Percentiles rank a stretch among this genome's conserved stretches.
Evolutionary conservation across 176 grass and related monocot species (phyloP).

Genomic region (Cymbopogon citratus): DNA sequence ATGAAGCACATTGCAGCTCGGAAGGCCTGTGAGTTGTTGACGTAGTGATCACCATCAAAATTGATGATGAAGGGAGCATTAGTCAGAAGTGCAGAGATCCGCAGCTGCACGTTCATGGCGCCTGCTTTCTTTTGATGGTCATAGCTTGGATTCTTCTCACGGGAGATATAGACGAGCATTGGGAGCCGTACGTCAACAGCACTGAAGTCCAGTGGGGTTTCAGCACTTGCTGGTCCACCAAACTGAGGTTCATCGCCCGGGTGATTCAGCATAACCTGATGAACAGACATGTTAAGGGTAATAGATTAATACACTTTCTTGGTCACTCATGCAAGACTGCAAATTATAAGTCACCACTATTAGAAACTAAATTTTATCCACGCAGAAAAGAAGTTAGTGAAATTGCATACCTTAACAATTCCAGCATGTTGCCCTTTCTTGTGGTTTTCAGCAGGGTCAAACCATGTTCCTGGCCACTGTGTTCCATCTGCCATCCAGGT

Average conservation of each 20-base stretch:
- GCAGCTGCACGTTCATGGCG: conserved; percentile 46
- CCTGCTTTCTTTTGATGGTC: conserved; percentile 55
- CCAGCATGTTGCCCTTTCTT: conserved; percentile 44
- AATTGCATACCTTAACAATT: conserved; percentile 29
- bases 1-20: conserved; percentile 53
- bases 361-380: neutral
- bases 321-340: neutral
- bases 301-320: conserved; percentile 7
- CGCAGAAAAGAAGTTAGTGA: neutral
- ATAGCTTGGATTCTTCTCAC: conserved; percentile 33
- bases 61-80: conserved; percentile 55
- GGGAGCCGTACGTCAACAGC: conserved; percentile 35
- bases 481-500: conserved; percentile 47
- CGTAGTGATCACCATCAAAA: conserved; percentile 48
- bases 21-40: conserved; percentile 50
- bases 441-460: conserved; percentile 38
- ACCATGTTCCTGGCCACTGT: conserved; percentile 51
- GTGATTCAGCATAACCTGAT: conserved; percentile 40
- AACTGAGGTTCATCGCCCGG: conserved; percentile 23
- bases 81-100: conserved; percentile 41
- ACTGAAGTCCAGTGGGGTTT: conserved; percentile 40
- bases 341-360: neutral
- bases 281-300: neutral
- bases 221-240: conserved; percentile 21
- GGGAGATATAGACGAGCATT: conserved; percentile 51